Base-by-base conservation (phyloP, 208 protist genomes). In the Leishmania major region DNA sequence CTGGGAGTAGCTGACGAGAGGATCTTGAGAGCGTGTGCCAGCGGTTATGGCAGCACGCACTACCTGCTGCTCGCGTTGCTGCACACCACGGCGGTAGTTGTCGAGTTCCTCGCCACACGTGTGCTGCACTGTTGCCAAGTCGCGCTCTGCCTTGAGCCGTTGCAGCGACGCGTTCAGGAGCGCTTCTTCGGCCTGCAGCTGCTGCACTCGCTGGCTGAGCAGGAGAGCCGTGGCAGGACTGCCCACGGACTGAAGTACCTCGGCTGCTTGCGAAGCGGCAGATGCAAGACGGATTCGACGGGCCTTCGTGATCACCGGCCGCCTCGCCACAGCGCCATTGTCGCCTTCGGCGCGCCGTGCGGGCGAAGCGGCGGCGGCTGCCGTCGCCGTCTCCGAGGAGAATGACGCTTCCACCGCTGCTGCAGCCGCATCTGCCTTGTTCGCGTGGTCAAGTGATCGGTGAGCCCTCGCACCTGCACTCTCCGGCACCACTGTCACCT, bases 111-210 rank as follows among this genome's bases (percentile, higher is more conserved):
- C 73, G 53, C 89, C 90, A 69, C 78, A 91, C 17, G 84, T 84
- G 62, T 90, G 87, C 5, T 88, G 89, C 78, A 89, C 82, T 64
- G 75, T 83, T 53, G 89, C 88, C 11, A 96, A 74, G 62, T 92
- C 80, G 28, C 90, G 86, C 87, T 96, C 90, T 19, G 89, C 92
- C 60, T 83, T 73, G 49, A 94, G 84, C 0, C 92, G 86, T 53
- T 84, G 81, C 74, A 96, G 82, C 15, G 89, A 92, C 35, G 88
- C 89, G n/a, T 72, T 82, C 37, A 96, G 82, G 66, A 96, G 81
- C 71, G 80, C 78, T 82, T 93, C 89, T 82, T 96, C 92, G 7
- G 82, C 86, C 10, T 89, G 88, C 74, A 91, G 86, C 75, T 91
- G 82, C 45, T 86, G 77, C 11, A 94, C 81, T 5, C 88, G 89